A percentile compares a stretch with the other conserved stretches of the same genome.
phyloP scores from a whole-genome alignment of 805 yeast species.

The Starmera amethionina region DNA sequence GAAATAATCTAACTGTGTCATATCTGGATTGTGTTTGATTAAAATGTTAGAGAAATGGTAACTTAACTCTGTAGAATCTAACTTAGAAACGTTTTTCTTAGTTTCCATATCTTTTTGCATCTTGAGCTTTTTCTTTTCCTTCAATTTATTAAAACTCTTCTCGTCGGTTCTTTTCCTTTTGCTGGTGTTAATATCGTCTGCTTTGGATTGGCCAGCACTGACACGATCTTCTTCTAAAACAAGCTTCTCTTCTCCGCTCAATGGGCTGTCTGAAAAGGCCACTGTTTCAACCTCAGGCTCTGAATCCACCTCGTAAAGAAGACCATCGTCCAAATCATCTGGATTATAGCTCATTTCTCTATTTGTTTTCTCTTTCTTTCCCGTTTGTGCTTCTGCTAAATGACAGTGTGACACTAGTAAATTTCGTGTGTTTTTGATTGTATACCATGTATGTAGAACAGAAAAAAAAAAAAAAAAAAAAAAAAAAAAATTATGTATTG shows the following conservation, averaged over 20 bases:
- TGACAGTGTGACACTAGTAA: no score
- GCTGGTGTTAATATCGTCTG: conserved; percentile 9
- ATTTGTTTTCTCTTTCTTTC: neutral
- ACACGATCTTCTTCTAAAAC: conserved; percentile 12
- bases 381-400: no score
- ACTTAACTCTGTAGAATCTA: conserved; percentile 50
- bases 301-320: conserved; percentile 46
- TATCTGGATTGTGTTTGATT: conserved; percentile 50
- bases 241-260: conserved; percentile 11
- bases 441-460: no score
- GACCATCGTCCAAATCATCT: conserved; percentile 76
- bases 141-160: conserved; percentile 30
- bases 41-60: conserved; percentile 58
- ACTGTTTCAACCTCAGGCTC: conserved; percentile 29
- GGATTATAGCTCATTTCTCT: conserved; percentile 20
- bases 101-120: conserved; percentile 54
- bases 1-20: conserved; percentile 67
- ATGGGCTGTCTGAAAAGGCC: conserved; percentile 14
- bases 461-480: no score
- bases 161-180: conserved; percentile 18
- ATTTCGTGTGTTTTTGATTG: no score
- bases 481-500: no score
- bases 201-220: conserved; percentile 3
- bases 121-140: conserved; percentile 54
- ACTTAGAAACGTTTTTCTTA: conserved; percentile 44